Conservation (phyloP, 176 grass and related monocot genomes). For the Canna indica region DNA sequence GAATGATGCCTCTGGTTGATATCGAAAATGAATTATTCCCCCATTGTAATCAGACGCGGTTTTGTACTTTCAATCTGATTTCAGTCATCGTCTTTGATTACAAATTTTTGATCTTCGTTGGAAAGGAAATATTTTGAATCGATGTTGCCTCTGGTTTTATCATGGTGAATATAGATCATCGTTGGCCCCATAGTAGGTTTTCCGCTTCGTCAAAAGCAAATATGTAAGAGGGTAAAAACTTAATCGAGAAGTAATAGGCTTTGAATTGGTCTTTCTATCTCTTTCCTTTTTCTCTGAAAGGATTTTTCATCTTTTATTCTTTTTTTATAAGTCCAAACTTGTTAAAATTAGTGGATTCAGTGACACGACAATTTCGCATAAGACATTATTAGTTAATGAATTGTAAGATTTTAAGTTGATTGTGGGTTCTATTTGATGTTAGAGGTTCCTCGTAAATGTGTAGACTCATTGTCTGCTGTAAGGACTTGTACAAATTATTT, state of each 20-base stretch:
- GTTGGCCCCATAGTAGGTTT: no score
- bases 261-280: no score
- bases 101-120: background rate
- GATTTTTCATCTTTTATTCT: background rate
- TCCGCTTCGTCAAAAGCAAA: no score
- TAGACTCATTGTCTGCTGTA: no score
- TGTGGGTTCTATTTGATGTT: background rate
- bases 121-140: background rate
- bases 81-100: background rate
- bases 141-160: no score
- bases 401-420: background rate
- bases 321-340: background rate
- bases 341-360: background rate
- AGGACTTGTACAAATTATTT: background rate
- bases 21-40: background rate
- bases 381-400: background rate
- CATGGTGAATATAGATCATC: no score
- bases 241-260: no score
- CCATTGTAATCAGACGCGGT: background rate
- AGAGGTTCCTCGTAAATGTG: background rate
- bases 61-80: background rate
- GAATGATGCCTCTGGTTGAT: background rate
- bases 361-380: background rate
- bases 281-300: background rate
- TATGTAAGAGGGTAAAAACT: no score